Evolutionary conservation across 2,329 filamentous ascomycete genomes (phyloP).

Genomic region (Hypoxylon sp.): DNA sequence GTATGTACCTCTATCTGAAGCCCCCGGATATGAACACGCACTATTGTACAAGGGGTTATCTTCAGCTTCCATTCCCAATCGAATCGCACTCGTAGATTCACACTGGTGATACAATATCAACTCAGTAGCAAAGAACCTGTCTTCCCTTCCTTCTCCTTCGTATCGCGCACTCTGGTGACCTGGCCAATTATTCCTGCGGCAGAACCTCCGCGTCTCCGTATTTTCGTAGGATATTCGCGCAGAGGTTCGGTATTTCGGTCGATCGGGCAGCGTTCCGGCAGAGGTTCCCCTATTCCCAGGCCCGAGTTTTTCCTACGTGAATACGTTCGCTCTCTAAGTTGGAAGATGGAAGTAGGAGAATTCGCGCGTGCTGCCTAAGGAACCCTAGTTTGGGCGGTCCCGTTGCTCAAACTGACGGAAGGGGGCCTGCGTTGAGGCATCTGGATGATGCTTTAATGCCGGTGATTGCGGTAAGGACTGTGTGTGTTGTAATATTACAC

Average conservation of each 20-base stretch:
- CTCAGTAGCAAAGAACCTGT: slow-evolving; percentile 20
- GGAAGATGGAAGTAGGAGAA: slow-evolving; percentile 5
- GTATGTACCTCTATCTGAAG: not conserved
- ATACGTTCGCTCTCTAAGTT: slow-evolving; percentile 16
- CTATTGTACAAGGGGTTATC: slow-evolving; percentile 4
- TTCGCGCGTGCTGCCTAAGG: slow-evolving; percentile 2
- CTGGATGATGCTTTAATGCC: slow-evolving; percentile 27
- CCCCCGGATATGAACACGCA: slow-evolving; percentile 1
- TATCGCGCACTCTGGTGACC: not conserved
- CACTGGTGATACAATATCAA: slow-evolving; percentile 25
- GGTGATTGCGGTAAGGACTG: slow-evolving; percentile 45
- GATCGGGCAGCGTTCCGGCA: slow-evolving; percentile 25
- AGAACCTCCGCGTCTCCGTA: not conserved
- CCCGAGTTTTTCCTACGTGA: slow-evolving; percentile 11
- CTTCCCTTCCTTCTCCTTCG: not conserved
- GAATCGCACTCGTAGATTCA: slow-evolving; percentile 6
- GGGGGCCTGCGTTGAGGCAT: slow-evolving; percentile 13
- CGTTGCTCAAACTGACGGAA: slow-evolving; percentile 16
- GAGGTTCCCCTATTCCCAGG: slow-evolving; percentile 23
- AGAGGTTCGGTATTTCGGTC: slow-evolving; percentile 27
- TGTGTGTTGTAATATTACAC: slow-evolving; percentile 42
- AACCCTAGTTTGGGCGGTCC: slow-evolving; percentile 2
- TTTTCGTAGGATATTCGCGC: slow-evolving; percentile 11
- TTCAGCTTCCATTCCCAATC: not conserved
- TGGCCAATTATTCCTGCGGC: slow-evolving; percentile 11